Conservation (phyloP, 2,329 filamentous ascomycete species). For the Tolypocladium sp. region DNA sequence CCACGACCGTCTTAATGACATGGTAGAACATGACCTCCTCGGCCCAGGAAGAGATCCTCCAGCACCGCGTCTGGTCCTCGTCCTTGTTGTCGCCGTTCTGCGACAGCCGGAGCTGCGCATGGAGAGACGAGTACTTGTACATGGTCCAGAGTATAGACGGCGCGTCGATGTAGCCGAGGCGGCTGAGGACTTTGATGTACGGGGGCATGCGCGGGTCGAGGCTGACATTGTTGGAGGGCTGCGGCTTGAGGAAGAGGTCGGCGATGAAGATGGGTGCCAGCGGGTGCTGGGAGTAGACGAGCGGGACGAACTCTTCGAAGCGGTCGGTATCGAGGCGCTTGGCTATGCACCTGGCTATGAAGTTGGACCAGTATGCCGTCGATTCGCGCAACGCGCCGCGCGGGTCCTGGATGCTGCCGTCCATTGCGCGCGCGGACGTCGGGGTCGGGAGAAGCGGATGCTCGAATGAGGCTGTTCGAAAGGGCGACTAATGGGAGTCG, state of each 20-base stretch:
- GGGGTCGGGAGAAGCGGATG: neutral
- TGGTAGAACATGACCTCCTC: constrained; percentile 93
- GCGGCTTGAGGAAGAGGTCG: constrained; percentile 50
- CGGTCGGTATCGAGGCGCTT: constrained; percentile 41
- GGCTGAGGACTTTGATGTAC: constrained; percentile 49
- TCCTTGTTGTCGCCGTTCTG: constrained; percentile 5
- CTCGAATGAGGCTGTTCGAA: neutral
- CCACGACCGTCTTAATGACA: constrained; percentile 76
- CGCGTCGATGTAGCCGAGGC: constrained; percentile 41
- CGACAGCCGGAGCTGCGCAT: constrained; percentile 14
- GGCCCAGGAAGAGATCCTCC: constrained; percentile 49
- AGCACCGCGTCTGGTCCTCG: constrained; percentile 24
- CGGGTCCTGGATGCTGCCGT: constrained; percentile 10
- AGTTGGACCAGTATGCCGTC: constrained; percentile 36
- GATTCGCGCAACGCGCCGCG: constrained; percentile 16
- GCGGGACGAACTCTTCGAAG: constrained; percentile 41
- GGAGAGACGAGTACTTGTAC: constrained; percentile 47
- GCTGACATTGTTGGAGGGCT: constrained; percentile 33
- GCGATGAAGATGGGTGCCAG: constrained; percentile 42
- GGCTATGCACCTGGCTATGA: constrained; percentile 40
- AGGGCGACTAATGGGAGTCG: neutral
- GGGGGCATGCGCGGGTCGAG: constrained; percentile 50
- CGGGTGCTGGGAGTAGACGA: constrained; percentile 42
- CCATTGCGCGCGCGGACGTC: constrained; percentile 12
- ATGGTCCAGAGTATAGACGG: constrained; percentile 46